A percentile compares a stretch with the other conserved stretches of the same genome.
Conservation (phyloP, 164 flowering plant species). For the Hamamelis virginiana region DNA sequence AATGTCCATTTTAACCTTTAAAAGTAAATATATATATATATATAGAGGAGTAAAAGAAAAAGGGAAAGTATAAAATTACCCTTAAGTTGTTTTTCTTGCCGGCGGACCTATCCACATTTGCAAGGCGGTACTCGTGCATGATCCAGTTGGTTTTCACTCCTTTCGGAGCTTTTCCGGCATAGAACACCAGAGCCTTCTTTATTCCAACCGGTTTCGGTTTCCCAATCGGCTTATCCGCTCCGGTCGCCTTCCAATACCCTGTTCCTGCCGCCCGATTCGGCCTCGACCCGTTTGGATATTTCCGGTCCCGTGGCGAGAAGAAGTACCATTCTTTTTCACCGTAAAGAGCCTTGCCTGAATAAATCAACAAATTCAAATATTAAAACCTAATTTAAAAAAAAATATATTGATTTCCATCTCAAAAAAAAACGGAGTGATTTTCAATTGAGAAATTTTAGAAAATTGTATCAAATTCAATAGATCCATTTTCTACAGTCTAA, state of each 20-base stretch:
- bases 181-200: slow-evolving; percentile 67
- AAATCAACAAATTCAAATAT: neutral
- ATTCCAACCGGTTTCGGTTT: slow-evolving; percentile 57
- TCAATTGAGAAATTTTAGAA: neutral
- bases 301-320: slow-evolving; percentile 64
- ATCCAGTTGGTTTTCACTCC: slow-evolving; percentile 75
- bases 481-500: too few relatives aligned
- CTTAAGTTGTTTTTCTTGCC: slow-evolving; percentile 44
- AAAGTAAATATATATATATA: neutral
- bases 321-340: slow-evolving; percentile 81
- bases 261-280: slow-evolving; percentile 68
- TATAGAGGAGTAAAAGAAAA: neutral
- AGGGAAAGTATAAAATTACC: slow-evolving; percentile 26
- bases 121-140: slow-evolving; percentile 75
- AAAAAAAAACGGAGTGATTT: neutral
- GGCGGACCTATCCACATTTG: slow-evolving; percentile 57
- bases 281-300: slow-evolving; percentile 67
- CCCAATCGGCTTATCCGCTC: slow-evolving; percentile 69
- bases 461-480: too few relatives aligned
- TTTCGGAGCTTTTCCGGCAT: slow-evolving; percentile 59
- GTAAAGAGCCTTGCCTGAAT: slow-evolving; percentile 46
- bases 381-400: neutral
- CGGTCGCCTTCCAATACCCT: slow-evolving; percentile 75
- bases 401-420: neutral
- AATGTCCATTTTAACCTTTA: too few relatives aligned